These are phyloP conservation scores for Lentinula lateritia DNA, from an alignment of 768 basidiomycete species.

Conservation along the genomic window DNA sequence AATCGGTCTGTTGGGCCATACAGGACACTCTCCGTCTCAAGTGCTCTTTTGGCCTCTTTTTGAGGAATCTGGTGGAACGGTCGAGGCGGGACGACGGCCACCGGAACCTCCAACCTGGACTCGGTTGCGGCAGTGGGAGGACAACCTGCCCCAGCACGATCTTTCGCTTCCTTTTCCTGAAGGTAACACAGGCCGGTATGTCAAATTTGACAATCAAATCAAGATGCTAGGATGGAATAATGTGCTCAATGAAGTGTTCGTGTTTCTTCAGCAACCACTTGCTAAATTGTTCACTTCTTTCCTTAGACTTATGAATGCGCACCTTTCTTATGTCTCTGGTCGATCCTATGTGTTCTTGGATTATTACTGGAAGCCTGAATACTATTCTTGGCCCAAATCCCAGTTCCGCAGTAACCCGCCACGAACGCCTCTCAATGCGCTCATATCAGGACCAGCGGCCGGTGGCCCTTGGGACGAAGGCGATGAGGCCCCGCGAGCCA, in stretches of 20 bases:
- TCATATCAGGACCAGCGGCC: constrained; percentile 36
- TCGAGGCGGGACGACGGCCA: not conserved
- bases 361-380: constrained; percentile 34
- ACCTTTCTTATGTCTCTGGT: constrained; percentile 41
- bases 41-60: not conserved
- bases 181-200: constrained; percentile 43
- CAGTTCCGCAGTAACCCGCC: constrained; percentile 13
- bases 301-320: constrained; percentile 43
- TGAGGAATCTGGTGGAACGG: not conserved
- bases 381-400: constrained; percentile 34
- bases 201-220: constrained; percentile 39
- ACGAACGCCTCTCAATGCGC: constrained; percentile 35
- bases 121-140: constrained; percentile 31
- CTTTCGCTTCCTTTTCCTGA: constrained; percentile 42
- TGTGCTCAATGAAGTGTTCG: constrained; percentile 45
- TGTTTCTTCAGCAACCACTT: constrained; percentile 2
- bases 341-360: constrained; percentile 46
- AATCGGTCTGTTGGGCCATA: not conserved
- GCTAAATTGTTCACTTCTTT: not conserved
- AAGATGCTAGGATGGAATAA: constrained; percentile 46
- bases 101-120: constrained; percentile 30
- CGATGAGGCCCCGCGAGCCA: constrained; percentile 36
- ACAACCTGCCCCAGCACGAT: constrained; percentile 44
- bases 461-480: constrained; percentile 36
- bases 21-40: not conserved